Evolutionary conservation across 139 green algal genomes (phyloP), one percentile per base, ranked within the genome.

Genomic region (Asterochloris sp.): DNA sequence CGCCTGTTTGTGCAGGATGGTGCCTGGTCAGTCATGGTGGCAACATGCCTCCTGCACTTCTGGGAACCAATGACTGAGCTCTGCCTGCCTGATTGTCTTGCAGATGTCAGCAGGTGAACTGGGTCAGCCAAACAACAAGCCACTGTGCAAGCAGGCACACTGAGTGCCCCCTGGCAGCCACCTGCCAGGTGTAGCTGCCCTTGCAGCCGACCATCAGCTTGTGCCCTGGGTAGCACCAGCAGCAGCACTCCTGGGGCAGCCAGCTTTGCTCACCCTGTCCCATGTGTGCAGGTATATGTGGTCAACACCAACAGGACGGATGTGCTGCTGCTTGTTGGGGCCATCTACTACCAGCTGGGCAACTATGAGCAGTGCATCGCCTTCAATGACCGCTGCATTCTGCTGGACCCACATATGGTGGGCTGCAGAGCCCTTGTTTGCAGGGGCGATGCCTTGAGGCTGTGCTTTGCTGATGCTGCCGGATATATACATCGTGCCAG

Each of bases 241-340:
- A 67, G 64, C 64, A 67, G n/a, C 21, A 81, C 47, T 19, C n/a
- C 26, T 64, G 21, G 66, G 19, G 1, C 66, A 71, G 17, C 19
- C 66, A 47, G 11, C 10, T 80, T 0, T 63, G 16, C 54, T 64
- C 16, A 67, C 26, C 28, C 6, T 23, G 11, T 28, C 10, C 15
- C 67, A 23, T 21, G 2, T 8, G 17, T 78, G 76, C 83, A 91
- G 83, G 74, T 91, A 0, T 89, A 90, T 61, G 24, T 75, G 9
- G 62, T 77, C 12, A 83, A 90, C 61, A 64, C 86, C 10, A 83
- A 88, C 28, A 86, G 83, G 15, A 89, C 91, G 19, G 92, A 97
- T 28, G 87, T 92, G 67, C 87, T 97, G 79, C 88, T 98, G 67
- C 89, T 98, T n/a, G 86, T 95, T 69, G 94, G 93, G 9, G 94